Evolutionary conservation across 495 filamentous ascomycete species (phyloP).

Genomic region (Acidiella bohemica): DNA sequence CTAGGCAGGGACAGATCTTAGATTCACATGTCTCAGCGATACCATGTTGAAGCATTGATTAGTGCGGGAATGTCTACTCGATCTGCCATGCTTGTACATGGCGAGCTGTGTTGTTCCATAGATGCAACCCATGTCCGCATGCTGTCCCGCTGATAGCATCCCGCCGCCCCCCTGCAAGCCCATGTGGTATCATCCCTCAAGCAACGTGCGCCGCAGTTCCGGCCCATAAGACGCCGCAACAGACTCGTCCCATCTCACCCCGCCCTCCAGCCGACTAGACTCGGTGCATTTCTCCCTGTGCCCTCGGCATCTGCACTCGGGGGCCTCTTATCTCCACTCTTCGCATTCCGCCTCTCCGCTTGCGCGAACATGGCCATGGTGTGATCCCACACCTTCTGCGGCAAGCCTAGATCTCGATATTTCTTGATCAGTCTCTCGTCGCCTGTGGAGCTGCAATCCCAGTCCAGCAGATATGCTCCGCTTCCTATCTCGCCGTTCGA

Average conservation of each 20-base stretch:
- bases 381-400: constrained; percentile 29
- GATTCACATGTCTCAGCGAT: too few species aligned
- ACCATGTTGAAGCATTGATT: too few species aligned
- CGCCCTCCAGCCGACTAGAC: constrained; percentile 15
- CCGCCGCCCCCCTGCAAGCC: too few species aligned
- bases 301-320: neutral
- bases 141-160: too few species aligned
- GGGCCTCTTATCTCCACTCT: constrained; percentile 3
- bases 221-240: too few species aligned
- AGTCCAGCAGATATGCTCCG: constrained; percentile 31
- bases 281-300: neutral
- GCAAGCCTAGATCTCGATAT: constrained; percentile 24
- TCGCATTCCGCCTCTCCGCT: constrained; percentile 9
- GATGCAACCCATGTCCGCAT: too few species aligned
- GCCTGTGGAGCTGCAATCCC: constrained; percentile 24
- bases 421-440: constrained; percentile 22
- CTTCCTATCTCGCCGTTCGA: constrained; percentile 25
- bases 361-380: constrained; percentile 27
- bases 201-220: too few species aligned
- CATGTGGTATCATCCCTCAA: too few species aligned
- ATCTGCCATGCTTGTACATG: too few species aligned
- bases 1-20: too few species aligned
- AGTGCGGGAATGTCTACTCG: too few species aligned
- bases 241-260: constrained; percentile 1
- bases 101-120: too few species aligned